phyloP scores from a whole-genome alignment of 108 stramenopile species.

The Schizochytrium sp. region DNA sequence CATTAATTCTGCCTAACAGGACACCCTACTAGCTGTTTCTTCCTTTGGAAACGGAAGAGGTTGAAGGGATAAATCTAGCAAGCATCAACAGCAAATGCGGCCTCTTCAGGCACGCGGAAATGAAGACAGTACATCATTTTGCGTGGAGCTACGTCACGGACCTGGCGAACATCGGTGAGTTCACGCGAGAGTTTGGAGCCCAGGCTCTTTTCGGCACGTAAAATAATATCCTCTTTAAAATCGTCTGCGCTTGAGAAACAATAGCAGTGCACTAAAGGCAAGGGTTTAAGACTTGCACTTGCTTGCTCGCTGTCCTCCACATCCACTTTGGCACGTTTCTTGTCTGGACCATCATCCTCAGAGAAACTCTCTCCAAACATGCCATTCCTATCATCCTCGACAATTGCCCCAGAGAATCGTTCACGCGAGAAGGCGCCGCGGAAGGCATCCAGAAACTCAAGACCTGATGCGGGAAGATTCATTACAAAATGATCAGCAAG shows the following conservation, averaged over 20 bases:
- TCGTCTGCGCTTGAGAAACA: slow-evolving; percentile 74
- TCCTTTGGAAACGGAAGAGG: too few relatives aligned
- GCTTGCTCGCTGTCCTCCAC: neutral
- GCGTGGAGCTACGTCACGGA: slow-evolving; percentile 75
- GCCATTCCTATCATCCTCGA: neutral
- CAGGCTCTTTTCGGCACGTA: neutral
- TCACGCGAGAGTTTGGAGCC: neutral
- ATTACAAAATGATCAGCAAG: slow-evolving; percentile 88
- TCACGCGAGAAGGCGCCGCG: slow-evolving; percentile 71
- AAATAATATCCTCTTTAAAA: neutral
- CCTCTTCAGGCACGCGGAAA: slow-evolving; percentile 66
- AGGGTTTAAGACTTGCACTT: neutral
- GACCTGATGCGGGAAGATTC: slow-evolving; percentile 92
- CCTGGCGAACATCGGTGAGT: slow-evolving; percentile 65
- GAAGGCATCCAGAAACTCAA: slow-evolving; percentile 94
- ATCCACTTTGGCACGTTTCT: neutral
- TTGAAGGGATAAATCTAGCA: too few relatives aligned
- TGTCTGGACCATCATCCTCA: neutral
- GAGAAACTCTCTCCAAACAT: too few relatives aligned
- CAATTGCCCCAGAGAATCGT: slow-evolving; percentile 21
- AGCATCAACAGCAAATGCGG: neutral
- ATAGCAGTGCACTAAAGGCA: slow-evolving; percentile 72
- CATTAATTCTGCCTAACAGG: too few relatives aligned
- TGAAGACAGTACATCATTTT: slow-evolving; percentile 75
- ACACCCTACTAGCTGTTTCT: too few relatives aligned